These are phyloP conservation scores for Sedum album DNA, from an alignment of 164 flowering plant species.

Conservation along the genomic window DNA sequence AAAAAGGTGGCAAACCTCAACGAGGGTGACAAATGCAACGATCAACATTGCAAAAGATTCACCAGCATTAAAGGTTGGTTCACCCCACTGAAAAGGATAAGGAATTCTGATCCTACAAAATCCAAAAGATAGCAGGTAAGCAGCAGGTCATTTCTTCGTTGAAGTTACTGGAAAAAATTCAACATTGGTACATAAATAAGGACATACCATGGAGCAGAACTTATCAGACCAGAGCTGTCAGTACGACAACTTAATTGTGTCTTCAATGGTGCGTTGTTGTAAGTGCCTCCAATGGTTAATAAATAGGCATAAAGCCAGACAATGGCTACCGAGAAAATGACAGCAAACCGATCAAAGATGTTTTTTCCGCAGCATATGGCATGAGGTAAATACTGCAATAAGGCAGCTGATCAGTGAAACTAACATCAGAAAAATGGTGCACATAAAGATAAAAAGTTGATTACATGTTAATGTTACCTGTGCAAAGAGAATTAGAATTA, in stretches of 20 bases:
- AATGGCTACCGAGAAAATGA: constrained; percentile 11
- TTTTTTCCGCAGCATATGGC: constrained; percentile 8
- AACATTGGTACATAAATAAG: background rate
- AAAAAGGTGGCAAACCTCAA: constrained; percentile 3
- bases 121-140: background rate
- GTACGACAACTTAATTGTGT: constrained; percentile 13
- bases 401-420: background rate
- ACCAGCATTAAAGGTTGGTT: constrained; percentile 78
- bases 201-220: constrained; percentile 10
- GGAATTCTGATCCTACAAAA: constrained; percentile 74
- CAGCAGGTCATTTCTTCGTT: background rate
- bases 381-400: constrained; percentile 13
- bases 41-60: constrained; percentile 82
- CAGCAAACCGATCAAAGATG: constrained; percentile 11
- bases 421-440: background rate
- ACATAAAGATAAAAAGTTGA: background rate
- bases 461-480: constrained; percentile 11
- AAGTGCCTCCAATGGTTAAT: constrained; percentile 9
- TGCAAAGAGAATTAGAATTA: constrained; percentile 5
- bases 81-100: constrained; percentile 85
- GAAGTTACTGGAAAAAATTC: no score
- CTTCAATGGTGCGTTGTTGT: constrained; percentile 8
- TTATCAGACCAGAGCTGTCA: constrained; percentile 8
- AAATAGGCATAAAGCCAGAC: constrained; percentile 10
- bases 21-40: constrained; percentile 5